Evolutionary conservation across 768 basidiomycete genomes (phyloP).

Genomic region (Amyloporia xantha): DNA sequence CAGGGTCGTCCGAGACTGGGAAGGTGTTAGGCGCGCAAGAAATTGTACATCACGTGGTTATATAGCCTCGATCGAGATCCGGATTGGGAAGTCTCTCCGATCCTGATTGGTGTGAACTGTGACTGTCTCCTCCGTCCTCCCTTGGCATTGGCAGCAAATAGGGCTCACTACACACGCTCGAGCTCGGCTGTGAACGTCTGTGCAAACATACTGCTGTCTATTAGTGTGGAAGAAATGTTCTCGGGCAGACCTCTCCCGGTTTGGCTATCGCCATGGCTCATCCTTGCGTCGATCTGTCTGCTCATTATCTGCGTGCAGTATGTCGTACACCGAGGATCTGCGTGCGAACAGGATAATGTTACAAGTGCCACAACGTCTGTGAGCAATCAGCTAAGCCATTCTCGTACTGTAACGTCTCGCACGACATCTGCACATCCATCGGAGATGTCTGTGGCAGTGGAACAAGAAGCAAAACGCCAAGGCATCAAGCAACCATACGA

Average conservation of each 20-base stretch:
- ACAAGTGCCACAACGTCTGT: background rate
- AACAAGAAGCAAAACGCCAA: background rate
- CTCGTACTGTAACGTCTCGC: background rate
- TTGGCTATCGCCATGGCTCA: no score
- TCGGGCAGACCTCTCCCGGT: no score
- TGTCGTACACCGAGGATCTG: no score
- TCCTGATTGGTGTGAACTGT: background rate
- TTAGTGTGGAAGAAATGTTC: no score
- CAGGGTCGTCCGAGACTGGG: background rate
- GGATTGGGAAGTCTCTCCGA: no score
- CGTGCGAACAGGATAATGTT: slow-evolving; percentile 1
- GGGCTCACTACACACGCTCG: no score
- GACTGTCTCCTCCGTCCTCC: no score
- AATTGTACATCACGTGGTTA: background rate
- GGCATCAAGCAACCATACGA: slow-evolving; percentile 50
- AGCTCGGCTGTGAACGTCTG: no score
- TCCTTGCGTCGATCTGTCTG: no score
- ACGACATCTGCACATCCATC: background rate
- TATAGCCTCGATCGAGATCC: background rate
- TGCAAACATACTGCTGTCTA: no score
- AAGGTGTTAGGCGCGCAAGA: background rate
- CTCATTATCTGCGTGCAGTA: no score
- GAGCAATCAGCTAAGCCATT: background rate
- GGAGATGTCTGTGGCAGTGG: slow-evolving; percentile 1
- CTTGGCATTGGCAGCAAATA: no score